Evolutionary conservation across 164 flowering plant genomes (phyloP).

Genomic region (Cinnamomum micranthum): DNA sequence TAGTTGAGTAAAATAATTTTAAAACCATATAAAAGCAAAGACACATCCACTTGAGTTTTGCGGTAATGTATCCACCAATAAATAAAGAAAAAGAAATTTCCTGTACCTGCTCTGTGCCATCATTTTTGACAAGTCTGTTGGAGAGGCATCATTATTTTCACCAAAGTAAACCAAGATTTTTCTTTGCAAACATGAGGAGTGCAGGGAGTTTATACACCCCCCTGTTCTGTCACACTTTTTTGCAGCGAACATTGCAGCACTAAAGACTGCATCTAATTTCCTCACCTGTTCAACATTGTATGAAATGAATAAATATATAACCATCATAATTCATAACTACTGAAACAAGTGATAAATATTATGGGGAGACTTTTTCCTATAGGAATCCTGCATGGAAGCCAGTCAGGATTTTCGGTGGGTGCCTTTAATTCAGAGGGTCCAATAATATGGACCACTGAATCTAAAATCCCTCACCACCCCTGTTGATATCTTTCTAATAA

Average conservation of each 20-base stretch:
- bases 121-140: constrained; percentile 32
- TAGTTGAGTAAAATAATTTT: not conserved
- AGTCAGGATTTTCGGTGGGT: too few species aligned
- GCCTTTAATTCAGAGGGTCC: too few species aligned
- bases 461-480: too few species aligned
- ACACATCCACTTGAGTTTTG: not conserved
- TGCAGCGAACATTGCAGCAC: constrained; percentile 62
- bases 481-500: too few species aligned
- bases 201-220: constrained; percentile 58
- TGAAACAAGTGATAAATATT: too few species aligned
- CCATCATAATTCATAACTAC: too few species aligned
- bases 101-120: constrained; percentile 58
- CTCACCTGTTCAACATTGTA: constrained; percentile 38
- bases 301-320: too few species aligned
- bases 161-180: constrained; percentile 66
- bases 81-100: constrained; percentile 2
- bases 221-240: constrained; percentile 43
- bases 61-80: constrained; percentile 2
- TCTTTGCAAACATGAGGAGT: constrained; percentile 69
- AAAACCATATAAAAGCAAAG: not conserved
- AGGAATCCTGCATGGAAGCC: too few species aligned
- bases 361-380: too few species aligned
- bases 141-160: constrained; percentile 26
- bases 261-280: constrained; percentile 65
- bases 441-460: too few species aligned